A percentile compares a stretch with the other conserved stretches of the same genome.
phyloP scores from a whole-genome alignment of 192 early-diverging fungal genomes.

The Dimargaris xerosporica region DNA sequence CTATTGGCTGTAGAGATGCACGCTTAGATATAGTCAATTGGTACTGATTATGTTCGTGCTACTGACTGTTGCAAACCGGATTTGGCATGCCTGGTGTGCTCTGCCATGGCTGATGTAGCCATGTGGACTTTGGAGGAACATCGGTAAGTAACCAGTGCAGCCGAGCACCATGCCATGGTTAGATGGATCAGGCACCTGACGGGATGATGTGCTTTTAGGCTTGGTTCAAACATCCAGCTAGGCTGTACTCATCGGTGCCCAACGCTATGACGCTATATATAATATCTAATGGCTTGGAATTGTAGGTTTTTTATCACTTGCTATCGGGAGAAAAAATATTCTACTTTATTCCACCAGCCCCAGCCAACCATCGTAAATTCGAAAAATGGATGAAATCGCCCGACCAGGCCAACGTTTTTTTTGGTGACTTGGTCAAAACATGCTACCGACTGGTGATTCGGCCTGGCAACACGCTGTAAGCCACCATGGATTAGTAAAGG shows the following conservation, averaged over 20 bases:
- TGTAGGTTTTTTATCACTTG: slow-evolving; percentile 71
- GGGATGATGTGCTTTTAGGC: no score
- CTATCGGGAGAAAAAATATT: slow-evolving; percentile 59
- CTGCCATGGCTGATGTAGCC: slow-evolving; percentile 21
- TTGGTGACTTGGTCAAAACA: slow-evolving; percentile 69
- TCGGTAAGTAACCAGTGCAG: slow-evolving; percentile 21
- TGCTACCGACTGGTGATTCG: slow-evolving; percentile 59
- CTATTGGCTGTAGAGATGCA: no score
- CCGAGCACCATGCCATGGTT: background rate
- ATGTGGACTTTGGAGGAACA: slow-evolving; percentile 58
- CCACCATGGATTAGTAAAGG: slow-evolving; percentile 5
- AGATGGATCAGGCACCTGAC: no score
- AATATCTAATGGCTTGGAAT: no score
- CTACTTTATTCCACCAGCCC: slow-evolving; percentile 64
- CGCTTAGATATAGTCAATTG: no score
- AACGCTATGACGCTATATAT: no score
- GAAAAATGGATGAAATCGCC: slow-evolving; percentile 64
- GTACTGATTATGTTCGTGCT: no score
- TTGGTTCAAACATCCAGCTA: no score
- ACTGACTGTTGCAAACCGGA: no score
- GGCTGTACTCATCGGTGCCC: no score
- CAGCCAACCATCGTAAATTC: slow-evolving; percentile 56
- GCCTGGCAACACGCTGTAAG: slow-evolving; percentile 76
- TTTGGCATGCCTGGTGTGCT: background rate
- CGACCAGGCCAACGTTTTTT: slow-evolving; percentile 42